Percentiles rank a stretch among this genome's conserved stretches.
Evolutionary conservation across 225 moss, liverwort and hornwort species (phyloP).

Genomic region (Rhytidiadelphus loreus): DNA sequence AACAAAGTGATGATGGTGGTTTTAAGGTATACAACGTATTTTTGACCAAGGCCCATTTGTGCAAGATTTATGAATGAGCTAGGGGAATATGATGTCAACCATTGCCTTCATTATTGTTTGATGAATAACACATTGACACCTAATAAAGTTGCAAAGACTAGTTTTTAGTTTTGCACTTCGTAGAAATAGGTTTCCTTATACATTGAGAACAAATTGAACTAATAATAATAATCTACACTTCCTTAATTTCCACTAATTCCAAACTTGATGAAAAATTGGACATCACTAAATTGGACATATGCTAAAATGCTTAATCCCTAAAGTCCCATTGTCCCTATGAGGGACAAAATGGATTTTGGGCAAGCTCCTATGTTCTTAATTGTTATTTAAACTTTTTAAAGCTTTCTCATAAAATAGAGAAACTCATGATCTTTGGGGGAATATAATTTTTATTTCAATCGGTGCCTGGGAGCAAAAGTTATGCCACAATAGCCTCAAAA

Average conservation of each 20-base stretch:
- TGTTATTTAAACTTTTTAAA: too few species aligned
- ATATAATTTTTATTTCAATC: too few species aligned
- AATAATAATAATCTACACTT: neutral
- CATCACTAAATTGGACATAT: too few species aligned
- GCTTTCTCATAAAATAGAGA: too few species aligned
- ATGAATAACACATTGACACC: neutral
- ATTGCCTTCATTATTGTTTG: neutral
- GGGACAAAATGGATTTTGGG: too few species aligned
- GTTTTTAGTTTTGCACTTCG: neutral
- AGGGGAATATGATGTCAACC: neutral
- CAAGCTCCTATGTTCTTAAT: too few species aligned
- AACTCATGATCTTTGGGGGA: too few species aligned
- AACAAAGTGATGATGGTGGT: neutral
- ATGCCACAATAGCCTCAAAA: too few species aligned
- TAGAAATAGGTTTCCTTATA: accelerated
- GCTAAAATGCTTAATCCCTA: too few species aligned
- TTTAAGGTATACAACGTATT: neutral
- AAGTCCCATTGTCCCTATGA: too few species aligned
- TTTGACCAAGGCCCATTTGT: accelerated
- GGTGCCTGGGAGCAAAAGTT: too few species aligned
- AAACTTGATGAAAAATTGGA: too few species aligned
- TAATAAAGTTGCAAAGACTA: neutral
- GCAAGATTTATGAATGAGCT: neutral
- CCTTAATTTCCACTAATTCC: neutral
- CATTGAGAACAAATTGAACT: neutral